Base-by-base conservation (phyloP, 1,284 basidiomycete genomes). In the Gomphus sp. region DNA sequence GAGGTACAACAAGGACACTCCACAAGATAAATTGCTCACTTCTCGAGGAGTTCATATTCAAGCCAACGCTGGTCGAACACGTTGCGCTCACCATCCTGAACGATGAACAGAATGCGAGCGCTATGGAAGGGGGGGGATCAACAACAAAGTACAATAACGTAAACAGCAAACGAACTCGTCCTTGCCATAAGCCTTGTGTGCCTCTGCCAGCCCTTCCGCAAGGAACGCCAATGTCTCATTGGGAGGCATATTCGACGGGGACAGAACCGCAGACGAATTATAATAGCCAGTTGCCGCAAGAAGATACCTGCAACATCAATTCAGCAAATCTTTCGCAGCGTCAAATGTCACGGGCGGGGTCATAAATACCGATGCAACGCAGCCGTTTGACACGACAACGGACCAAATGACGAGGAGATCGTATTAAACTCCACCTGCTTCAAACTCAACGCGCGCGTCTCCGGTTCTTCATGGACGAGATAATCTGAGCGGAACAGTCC, bases 351-450 rank as follows among this genome's bases (percentile, higher is more conserved):
- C 18, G 43, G 9, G 9, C n/a, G n/a, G n/a, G n/a, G n/a, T n/a
- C n/a, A n/a, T 51, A 34, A n/a, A 34, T 65, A 93, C 91, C 82
- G 77, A 71, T 98, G 96, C 68, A 98, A 71, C 28, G 81, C 80
- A 16, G 87, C 80, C 7, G 84, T 80, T 47, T 79, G 80, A 61
- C 93, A 81, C 3, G 90, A 92, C 14, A 98, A 76, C 0, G 85
- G 71, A 0, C 94, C 96, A 68, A 98, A 98, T 1, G 92, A 93
- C 0, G 89, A 84, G 0, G 94, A 93, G 64, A 98, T 96, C 5
- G 96, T 98, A 71, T 99, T 99, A 74, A 98, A 97, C 71, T 99
- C 97, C 56, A 99, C 96, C 74, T 99, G 96, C 70, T 94, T 97
- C 61, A 99, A 74, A 33, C 76, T 74, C 10, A 84, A 64, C 0